phyloP scores from a whole-genome alignment of 345 rosid species.

The Populus nigra region DNA sequence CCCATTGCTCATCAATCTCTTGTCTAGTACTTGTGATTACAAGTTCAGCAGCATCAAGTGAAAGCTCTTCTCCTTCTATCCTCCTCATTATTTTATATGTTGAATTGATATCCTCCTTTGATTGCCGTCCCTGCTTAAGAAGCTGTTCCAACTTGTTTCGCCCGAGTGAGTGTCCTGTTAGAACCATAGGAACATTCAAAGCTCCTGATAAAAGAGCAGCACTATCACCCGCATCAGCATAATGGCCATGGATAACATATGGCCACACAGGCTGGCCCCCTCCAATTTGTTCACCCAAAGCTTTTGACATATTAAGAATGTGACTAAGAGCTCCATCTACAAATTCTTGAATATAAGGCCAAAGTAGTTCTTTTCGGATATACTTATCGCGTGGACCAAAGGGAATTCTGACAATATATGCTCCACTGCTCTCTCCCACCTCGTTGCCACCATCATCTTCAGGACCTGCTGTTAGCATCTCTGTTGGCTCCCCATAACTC shows the following conservation, averaged over 20 bases:
- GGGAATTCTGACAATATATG: constrained; percentile 88
- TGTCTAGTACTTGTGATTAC: constrained; percentile 93
- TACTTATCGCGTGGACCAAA: constrained; percentile 90
- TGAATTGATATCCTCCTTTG: constrained; percentile 85
- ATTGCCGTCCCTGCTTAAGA: constrained; percentile 87
- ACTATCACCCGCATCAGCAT: constrained; percentile 94
- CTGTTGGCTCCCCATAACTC: constrained; percentile 98
- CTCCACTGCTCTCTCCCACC: constrained; percentile 92
- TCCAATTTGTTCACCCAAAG: constrained; percentile 80
- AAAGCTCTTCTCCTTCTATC: constrained; percentile 91
- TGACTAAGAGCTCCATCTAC: constrained; percentile 95
- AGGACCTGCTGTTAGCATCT: constrained; percentile 67
- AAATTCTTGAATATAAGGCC: constrained; percentile 92
- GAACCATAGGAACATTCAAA: constrained; percentile 93
- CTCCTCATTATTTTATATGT: constrained; percentile 92
- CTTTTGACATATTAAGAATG: constrained; percentile 88
- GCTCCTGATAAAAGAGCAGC: constrained; percentile 94
- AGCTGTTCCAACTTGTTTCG: constrained; percentile 97
- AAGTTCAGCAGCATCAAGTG: constrained; percentile 94
- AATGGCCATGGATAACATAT: constrained; percentile 90
- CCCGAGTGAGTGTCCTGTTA: constrained; percentile 96
- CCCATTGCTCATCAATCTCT: constrained; percentile 98
- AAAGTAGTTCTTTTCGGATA: constrained; percentile 69
- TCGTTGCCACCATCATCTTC: constrained; percentile 64
- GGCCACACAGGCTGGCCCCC: constrained; percentile 90